Conservation (phyloP, 2,329 filamentous ascomycete species). For the Canariomyces notabilis region DNA sequence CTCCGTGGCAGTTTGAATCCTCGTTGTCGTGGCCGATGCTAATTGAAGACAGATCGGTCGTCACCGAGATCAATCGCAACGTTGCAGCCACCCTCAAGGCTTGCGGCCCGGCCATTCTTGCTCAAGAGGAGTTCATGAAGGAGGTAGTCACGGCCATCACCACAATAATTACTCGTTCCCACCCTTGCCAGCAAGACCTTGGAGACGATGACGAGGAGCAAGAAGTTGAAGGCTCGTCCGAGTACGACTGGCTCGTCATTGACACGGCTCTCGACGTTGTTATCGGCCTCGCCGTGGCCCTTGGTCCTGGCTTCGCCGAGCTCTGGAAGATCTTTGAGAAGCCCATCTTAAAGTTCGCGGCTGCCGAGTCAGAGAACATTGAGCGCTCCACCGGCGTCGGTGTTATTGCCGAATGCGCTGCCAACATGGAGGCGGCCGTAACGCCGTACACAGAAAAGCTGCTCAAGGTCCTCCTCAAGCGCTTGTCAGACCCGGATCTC, state of each 20-base stretch:
- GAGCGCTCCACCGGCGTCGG: slow-evolving; percentile 89
- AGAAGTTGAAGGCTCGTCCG: slow-evolving; percentile 75
- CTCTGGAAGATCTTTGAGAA: slow-evolving; percentile 97
- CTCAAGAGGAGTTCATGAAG: slow-evolving; percentile 66
- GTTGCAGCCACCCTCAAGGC: slow-evolving; percentile 85
- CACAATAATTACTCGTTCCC: slow-evolving; percentile 79
- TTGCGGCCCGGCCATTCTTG: slow-evolving; percentile 80
- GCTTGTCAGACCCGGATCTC: slow-evolving; percentile 80
- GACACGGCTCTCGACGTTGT: slow-evolving; percentile 92
- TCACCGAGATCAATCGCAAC: slow-evolving; percentile 94
- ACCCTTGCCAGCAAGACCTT: slow-evolving; percentile 88
- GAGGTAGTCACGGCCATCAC: slow-evolving; percentile 71
- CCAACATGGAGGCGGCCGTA: slow-evolving; percentile 75
- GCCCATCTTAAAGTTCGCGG: slow-evolving; percentile 80
- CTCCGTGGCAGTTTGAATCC: slow-evolving; percentile 8
- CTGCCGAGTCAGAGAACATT: slow-evolving; percentile 70
- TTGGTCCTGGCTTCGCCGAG: slow-evolving; percentile 76
- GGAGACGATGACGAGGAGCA: slow-evolving; percentile 74
- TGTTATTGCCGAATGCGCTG: slow-evolving; percentile 84
- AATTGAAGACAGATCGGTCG: slow-evolving; percentile 60
- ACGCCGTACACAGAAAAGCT: slow-evolving; percentile 74
- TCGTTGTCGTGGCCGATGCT: slow-evolving; percentile 32
- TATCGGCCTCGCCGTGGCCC: slow-evolving; percentile 74
- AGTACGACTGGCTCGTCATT: slow-evolving; percentile 96
- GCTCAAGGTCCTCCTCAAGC: slow-evolving; percentile 76